phyloP scores from a whole-genome alignment of 2,329 filamentous ascomycete genomes.

The Lithohypha guttulata region DNA sequence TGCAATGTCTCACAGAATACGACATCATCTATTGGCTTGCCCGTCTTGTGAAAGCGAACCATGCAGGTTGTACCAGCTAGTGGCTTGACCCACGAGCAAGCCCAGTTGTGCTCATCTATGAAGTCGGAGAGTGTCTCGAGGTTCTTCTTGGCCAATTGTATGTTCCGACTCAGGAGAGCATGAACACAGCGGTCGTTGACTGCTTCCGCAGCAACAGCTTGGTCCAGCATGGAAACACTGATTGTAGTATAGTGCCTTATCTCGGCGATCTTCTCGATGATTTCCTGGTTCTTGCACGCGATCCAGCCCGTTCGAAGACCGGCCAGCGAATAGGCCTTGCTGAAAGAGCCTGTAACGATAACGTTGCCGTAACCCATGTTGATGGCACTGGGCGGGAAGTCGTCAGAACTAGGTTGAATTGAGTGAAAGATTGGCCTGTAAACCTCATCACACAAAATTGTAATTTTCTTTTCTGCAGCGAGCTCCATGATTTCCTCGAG shows the following conservation, averaged over 20 bases:
- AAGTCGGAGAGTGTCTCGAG: conserved; percentile 54
- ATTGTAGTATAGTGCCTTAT: conserved; percentile 80
- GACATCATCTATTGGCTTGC: conserved; percentile 56
- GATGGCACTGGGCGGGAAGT: conserved; percentile 25
- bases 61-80: conserved; percentile 71
- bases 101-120: conserved; percentile 45
- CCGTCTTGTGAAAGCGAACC: conserved; percentile 51
- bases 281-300: conserved; percentile 50
- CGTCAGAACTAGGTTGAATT: conserved; percentile 40
- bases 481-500: conserved; percentile 48
- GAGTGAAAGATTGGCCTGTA: conserved; percentile 75
- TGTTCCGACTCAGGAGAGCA: conserved; percentile 51
- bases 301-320: conserved; percentile 79
- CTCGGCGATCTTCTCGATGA: conserved; percentile 54
- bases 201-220: conserved; percentile 65
- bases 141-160: conserved; percentile 57
- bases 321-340: conserved; percentile 74
- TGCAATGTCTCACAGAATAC: conserved; percentile 59
- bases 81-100: conserved; percentile 62
- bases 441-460: conserved; percentile 68
- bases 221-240: conserved; percentile 69
- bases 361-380: conserved; percentile 52
- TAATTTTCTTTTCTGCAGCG: conserved; percentile 52
- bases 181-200: conserved; percentile 55
- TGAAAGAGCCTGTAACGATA: conserved; percentile 70